phyloP scores from a whole-genome alignment of 1,284 basidiomycete species.

The Pulchroboletus neoregius region DNA sequence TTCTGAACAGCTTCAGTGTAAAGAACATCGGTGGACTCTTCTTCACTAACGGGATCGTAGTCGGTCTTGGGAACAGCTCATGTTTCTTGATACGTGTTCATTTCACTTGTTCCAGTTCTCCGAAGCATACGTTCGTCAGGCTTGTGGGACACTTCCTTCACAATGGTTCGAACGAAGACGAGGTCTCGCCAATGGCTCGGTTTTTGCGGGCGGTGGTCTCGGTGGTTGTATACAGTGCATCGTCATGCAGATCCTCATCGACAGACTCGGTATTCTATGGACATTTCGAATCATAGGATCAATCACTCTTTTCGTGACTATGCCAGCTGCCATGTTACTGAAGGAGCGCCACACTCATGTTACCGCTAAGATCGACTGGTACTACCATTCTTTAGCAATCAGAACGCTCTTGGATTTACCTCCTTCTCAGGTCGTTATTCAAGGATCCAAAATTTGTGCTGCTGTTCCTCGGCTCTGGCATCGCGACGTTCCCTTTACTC shows the following conservation, averaged over 20 bases:
- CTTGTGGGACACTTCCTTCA: conserved; percentile 30
- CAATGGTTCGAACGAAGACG: conserved; percentile 34
- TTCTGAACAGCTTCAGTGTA: conserved; percentile 30
- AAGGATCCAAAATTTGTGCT: conserved; percentile 33
- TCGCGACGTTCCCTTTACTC: conserved; percentile 37
- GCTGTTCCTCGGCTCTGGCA: conserved; percentile 32
- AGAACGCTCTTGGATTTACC: not conserved
- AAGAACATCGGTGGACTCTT: conserved; percentile 27
- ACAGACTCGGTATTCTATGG: conserved; percentile 32
- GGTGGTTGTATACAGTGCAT: conserved; percentile 34
- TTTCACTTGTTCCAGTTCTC: not conserved
- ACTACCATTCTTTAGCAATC: not conserved
- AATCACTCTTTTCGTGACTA: conserved; percentile 25
- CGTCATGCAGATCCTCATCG: conserved; percentile 29
- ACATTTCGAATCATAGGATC: conserved; percentile 36
- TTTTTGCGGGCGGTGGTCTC: conserved; percentile 34
- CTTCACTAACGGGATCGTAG: conserved; percentile 29
- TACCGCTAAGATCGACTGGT: conserved; percentile 20
- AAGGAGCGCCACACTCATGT: conserved; percentile 28
- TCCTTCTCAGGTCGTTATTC: conserved; percentile 31
- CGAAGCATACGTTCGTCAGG: conserved; percentile 10
- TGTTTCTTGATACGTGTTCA: conserved; percentile 23
- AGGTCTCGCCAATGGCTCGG: conserved; percentile 35
- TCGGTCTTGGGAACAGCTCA: conserved; percentile 20
- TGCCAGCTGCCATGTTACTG: conserved; percentile 33